Conservation (phyloP, 176 grass and related monocot genomes). For the Aechmea fasciata region DNA sequence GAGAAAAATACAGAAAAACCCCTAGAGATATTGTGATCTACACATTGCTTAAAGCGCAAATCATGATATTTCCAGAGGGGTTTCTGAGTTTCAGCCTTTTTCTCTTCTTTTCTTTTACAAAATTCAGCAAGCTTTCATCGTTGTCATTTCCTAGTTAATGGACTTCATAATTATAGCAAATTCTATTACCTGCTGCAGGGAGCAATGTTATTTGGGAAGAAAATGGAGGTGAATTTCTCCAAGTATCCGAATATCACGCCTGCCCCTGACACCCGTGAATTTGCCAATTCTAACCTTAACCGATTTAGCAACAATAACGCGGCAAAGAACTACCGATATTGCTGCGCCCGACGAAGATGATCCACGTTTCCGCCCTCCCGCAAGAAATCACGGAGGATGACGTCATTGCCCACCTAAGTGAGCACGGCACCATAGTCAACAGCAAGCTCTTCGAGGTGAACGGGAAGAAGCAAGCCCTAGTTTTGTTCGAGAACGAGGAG, state of each 20-base stretch:
- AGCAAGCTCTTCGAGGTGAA: slow-evolving; percentile 83
- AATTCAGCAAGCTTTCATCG: too few species aligned
- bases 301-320: slow-evolving; percentile 62
- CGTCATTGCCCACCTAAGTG: slow-evolving; percentile 50
- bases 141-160: too few species aligned
- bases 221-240: slow-evolving; percentile 78
- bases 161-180: background rate
- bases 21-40: too few species aligned
- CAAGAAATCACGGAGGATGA: slow-evolving; percentile 58
- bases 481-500: slow-evolving; percentile 67
- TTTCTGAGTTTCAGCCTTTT: too few species aligned
- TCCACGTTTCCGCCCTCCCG: slow-evolving; percentile 82
- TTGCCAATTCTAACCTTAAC: slow-evolving; percentile 62
- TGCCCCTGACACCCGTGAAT: slow-evolving; percentile 60
- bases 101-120: too few species aligned
- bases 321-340: slow-evolving; percentile 88
- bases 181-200: slow-evolving; percentile 32
- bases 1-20: too few species aligned
- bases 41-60: too few species aligned
- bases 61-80: too few species aligned
- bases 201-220: slow-evolving; percentile 61
- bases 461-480: slow-evolving; percentile 67
- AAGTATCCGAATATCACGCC: slow-evolving; percentile 71
- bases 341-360: slow-evolving; percentile 89
- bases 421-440: slow-evolving; percentile 63